These are phyloP conservation scores for Epipyxis sp. DNA, from an alignment of 108 stramenopile genomes.

Conservation along the genomic window DNA sequence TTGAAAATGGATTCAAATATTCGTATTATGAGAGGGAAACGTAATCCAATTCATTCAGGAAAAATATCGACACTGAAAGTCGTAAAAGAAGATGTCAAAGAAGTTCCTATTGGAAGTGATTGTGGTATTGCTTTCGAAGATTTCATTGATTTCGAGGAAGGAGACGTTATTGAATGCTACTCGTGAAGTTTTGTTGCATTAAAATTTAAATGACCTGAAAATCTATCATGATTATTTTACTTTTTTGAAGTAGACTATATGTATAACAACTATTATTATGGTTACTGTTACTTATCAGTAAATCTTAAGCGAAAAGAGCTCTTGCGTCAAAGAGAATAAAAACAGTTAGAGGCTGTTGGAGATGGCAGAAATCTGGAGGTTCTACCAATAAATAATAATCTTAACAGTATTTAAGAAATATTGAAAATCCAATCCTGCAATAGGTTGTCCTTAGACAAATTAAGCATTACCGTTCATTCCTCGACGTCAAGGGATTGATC, in stretches of 20 bases:
- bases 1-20: constrained; percentile 33
- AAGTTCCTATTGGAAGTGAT: constrained; percentile 77
- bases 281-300: too few relatives aligned
- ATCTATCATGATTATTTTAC: not conserved
- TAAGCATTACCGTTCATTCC: too few relatives aligned
- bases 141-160: constrained; percentile 85
- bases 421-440: too few relatives aligned
- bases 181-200: not conserved
- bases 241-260: not conserved
- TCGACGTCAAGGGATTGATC: too few relatives aligned
- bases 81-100: constrained; percentile 71
- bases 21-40: constrained; percentile 27
- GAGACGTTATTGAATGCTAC: constrained; percentile 89
- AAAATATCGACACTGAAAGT: constrained; percentile 42
- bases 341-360: too few relatives aligned
- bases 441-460: too few relatives aligned
- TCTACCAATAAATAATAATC: too few relatives aligned
- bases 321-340: too few relatives aligned
- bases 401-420: too few relatives aligned
- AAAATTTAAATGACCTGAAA: not conserved
- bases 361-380: too few relatives aligned
- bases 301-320: too few relatives aligned
- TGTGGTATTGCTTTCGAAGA: constrained; percentile 84
- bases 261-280: too few relatives aligned
- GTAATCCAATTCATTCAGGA: constrained; percentile 35